Base-by-base conservation (phyloP, 1,284 basidiomycete genomes). In the Agroathelia rolfsii region DNA sequence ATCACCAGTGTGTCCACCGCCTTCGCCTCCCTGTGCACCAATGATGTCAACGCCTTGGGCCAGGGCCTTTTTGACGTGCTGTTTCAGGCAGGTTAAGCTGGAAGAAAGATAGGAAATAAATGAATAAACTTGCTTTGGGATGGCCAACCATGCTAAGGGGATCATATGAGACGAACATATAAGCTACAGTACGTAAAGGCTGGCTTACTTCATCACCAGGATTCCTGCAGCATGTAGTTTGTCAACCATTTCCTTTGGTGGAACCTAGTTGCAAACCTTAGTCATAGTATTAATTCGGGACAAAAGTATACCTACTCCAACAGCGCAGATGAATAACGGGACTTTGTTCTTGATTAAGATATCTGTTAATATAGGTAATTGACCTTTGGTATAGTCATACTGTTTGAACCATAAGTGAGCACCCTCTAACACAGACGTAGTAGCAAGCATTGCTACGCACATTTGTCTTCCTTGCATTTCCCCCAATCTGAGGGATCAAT, bases 41-140 rank as follows among this genome's bases (percentile, higher is more conserved):
- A 92, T 88, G 40, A 93, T 73, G 50, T 93, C 88, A 14, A 88
- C 83, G 20, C 86, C 79, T 52, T 75, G 75, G 6, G 72, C 80
- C 15, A 89, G 64, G 5, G 84, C 87, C 56, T 88, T 87, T 17
- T 59, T 51, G 32, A 84, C 85, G 48, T 92, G 87, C 74, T 80
- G 40, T 8, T 22, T 9, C n/a, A n/a, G n/a, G n/a, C n/a, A n/a
- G n/a, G n/a, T n/a, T n/a, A 34, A 16, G 15, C 19, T n/a, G 14
- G 13, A 36, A 15, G 18, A 16, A 19, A 20, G 24, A n/a, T 9
- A 35, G 36, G 32, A 28, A 34, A 15, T 14, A 27, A 22, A 24
- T 27, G 27, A 24, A n/a, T 16, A 30, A 16, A 40, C 51, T 20
- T 41, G 74, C 76, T 61, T 85, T 90, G n/a, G 83, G 83, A 47